Evolutionary conservation across 495 filamentous ascomycete species (phyloP).

Genomic region (Viridothelium virens): DNA sequence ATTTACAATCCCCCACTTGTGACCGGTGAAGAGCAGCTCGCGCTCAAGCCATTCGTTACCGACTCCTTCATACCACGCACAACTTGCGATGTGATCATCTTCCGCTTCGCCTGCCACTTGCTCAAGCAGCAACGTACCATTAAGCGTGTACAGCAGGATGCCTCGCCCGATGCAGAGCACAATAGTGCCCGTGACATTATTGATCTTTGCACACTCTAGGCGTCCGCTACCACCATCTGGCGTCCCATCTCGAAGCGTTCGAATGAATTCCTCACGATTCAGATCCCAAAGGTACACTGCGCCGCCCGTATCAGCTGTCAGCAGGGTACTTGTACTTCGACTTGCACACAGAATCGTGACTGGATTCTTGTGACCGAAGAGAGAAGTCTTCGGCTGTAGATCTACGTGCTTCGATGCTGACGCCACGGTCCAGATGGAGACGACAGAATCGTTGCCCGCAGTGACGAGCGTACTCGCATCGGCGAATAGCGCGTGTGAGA

Average conservation of each 20-base stretch:
- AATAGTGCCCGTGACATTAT: conserved; percentile 82
- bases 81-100: conserved; percentile 63
- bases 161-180: conserved; percentile 69
- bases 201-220: conserved; percentile 70
- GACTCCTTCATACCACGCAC: conserved; percentile 87
- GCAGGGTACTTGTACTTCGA: conserved; percentile 74
- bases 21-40: conserved; percentile 80
- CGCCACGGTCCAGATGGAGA: conserved; percentile 70
- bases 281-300: conserved; percentile 87
- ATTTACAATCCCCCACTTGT: conserved; percentile 76
- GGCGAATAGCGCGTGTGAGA: conserved; percentile 72
- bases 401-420: conserved; percentile 63
- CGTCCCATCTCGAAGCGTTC: conserved; percentile 45
- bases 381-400: conserved; percentile 64
- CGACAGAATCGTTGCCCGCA: conserved; percentile 80
- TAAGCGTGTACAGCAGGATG: conserved; percentile 76
- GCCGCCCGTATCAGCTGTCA: conserved; percentile 73
- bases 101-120: conserved; percentile 63
- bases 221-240: conserved; percentile 38
- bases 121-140: conserved; percentile 72
- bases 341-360: conserved; percentile 76
- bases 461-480: conserved; percentile 88
- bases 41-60: conserved; percentile 90
- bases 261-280: conserved; percentile 77
- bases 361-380: conserved; percentile 82